Conservation (phyloP, 768 basidiomycete genomes). For the Naganishia vishniacii region DNA sequence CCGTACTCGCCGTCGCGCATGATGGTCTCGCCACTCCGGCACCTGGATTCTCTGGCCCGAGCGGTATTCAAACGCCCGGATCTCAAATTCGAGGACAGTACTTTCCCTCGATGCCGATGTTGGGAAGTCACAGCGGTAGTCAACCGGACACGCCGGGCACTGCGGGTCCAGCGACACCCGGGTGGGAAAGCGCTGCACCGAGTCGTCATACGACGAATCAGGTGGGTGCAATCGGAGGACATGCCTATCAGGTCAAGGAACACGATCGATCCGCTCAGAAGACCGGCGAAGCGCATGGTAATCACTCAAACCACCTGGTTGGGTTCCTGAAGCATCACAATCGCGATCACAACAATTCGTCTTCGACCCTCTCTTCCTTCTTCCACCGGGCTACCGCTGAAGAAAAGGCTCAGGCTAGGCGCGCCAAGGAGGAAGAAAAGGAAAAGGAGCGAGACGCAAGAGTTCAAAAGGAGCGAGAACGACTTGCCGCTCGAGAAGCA, state of each 20-base stretch:
- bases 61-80: constrained; percentile 32
- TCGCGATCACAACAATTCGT: constrained; percentile 46
- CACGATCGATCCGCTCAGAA: constrained; percentile 8
- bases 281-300: constrained; percentile 15
- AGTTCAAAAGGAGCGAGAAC: constrained; percentile 6
- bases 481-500: constrained; percentile 11
- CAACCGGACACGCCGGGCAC: constrained; percentile 7
- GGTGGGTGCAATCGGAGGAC: neutral
- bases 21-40: constrained; percentile 24
- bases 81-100: constrained; percentile 41
- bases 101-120: constrained; percentile 33
- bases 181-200: constrained; percentile 24
- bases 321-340: constrained; percentile 47
- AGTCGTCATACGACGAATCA: constrained; percentile 22
- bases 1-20: constrained; percentile 29
- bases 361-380: constrained; percentile 43
- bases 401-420: constrained; percentile 38
- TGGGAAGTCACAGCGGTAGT: constrained; percentile 26
- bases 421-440: constrained; percentile 42
- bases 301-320: constrained; percentile 26
- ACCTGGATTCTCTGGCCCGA: neutral
- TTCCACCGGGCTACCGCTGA: constrained; percentile 39
- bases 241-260: constrained; percentile 20
- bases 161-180: constrained; percentile 21
- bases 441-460: constrained; percentile 31